Evolutionary conservation across 208 protist species (phyloP).

Genomic region (Wallacemonas sp.): DNA sequence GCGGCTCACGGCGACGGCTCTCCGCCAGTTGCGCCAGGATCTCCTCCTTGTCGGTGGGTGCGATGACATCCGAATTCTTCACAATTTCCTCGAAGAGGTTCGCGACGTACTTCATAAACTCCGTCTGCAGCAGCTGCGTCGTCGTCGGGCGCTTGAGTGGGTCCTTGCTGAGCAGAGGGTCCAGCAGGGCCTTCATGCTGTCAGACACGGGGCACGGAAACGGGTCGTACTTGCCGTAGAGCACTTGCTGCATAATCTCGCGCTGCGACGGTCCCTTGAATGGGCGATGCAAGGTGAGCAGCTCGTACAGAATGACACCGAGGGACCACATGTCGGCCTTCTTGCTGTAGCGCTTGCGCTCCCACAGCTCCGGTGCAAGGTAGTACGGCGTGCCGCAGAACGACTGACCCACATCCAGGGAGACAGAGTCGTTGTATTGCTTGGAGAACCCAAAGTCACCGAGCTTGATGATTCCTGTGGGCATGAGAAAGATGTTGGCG

Average conservation of each 20-base stretch:
- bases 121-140: conserved; percentile 72
- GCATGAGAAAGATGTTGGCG: conserved; percentile 89
- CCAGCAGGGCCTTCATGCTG: conserved; percentile 70
- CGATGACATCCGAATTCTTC: conserved; percentile 74
- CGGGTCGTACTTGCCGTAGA: conserved; percentile 77
- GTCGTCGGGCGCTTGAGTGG: conserved; percentile 66
- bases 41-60: conserved; percentile 51
- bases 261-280: conserved; percentile 83
- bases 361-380: conserved; percentile 93
- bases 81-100: conserved; percentile 90
- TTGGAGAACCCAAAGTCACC: conserved; percentile 90
- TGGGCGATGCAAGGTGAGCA: conserved; percentile 83
- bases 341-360: conserved; percentile 92
- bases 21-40: conserved; percentile 74
- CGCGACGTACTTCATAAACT: conserved; percentile 90
- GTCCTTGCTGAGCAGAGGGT: conserved; percentile 70
- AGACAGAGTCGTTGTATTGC: conserved; percentile 84
- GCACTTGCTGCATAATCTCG: conserved; percentile 85
- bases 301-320: conserved; percentile 87
- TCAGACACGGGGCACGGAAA: conserved; percentile 69
- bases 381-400: conserved; percentile 94
- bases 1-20: conserved; percentile 35
- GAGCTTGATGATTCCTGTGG: conserved; percentile 88
- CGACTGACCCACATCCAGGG: conserved; percentile 68
- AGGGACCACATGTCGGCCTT: conserved; percentile 95